Evolutionary conservation across 192 early-diverging fungal genomes (phyloP).

Genomic region (Endogone sp.): DNA sequence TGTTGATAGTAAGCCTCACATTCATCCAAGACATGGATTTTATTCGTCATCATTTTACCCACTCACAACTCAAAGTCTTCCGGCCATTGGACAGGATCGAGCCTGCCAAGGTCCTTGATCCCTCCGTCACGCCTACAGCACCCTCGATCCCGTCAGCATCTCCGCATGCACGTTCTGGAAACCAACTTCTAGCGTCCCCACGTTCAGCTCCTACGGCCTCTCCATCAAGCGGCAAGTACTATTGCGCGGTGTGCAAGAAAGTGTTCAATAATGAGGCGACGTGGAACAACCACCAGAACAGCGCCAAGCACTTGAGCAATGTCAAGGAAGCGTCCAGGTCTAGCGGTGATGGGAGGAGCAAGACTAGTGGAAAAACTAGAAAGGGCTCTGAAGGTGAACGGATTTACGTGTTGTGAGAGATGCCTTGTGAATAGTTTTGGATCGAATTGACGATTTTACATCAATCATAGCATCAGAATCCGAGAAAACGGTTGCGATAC

Average conservation of each 20-base stretch:
- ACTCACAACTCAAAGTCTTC: no score
- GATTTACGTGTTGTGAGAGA: not conserved
- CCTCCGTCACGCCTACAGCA: not conserved
- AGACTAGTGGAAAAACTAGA: not conserved
- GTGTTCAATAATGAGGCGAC: conserved; percentile 45
- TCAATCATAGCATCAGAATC: not conserved
- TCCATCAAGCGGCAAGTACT: conserved; percentile 16
- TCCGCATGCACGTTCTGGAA: not conserved
- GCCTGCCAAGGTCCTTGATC: not conserved
- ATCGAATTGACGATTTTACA: no score
- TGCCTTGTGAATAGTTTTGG: no score
- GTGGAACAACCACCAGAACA: conserved; percentile 40
- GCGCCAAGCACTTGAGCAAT: conserved; percentile 43
- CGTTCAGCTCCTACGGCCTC: not conserved
- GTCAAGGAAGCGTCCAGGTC: conserved; percentile 31
- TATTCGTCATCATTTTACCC: no score
- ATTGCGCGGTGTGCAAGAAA: conserved; percentile 44
- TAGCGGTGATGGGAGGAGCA: not conserved
- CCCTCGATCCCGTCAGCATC: not conserved
- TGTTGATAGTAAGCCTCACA: no score
- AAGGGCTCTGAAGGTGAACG: not conserved
- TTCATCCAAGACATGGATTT: no score
- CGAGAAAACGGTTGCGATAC: not conserved
- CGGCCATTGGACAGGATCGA: not conserved
- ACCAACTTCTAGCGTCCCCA: not conserved